Evolutionary conservation across 495 filamentous ascomycete genomes (phyloP).

Genomic region (Podospora bellae-mahoneyi): DNA sequence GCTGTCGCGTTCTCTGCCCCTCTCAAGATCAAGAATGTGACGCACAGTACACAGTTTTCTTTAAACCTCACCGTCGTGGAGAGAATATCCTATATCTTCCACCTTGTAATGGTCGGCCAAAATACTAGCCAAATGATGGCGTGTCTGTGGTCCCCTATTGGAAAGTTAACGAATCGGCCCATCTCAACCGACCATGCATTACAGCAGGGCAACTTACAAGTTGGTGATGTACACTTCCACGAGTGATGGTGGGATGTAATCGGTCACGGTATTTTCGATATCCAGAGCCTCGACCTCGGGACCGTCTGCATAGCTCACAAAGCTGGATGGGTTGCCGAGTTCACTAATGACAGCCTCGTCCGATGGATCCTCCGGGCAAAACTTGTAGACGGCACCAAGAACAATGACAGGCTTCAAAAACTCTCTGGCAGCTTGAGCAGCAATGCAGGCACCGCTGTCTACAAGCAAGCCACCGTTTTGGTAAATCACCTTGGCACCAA

Average conservation of each 20-base stretch:
- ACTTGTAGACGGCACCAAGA: constrained; percentile 81
- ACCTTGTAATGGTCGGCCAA: constrained; percentile 80
- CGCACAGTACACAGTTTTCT: background rate
- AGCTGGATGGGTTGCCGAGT: constrained; percentile 71
- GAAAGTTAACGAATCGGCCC: constrained; percentile 28
- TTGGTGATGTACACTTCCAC: constrained; percentile 92
- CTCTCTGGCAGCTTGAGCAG: constrained; percentile 76
- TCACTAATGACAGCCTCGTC: constrained; percentile 74
- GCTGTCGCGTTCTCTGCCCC: constrained; percentile 17
- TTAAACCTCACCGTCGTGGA: constrained; percentile 30
- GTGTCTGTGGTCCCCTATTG: constrained; percentile 72
- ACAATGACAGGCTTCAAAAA: constrained; percentile 80
- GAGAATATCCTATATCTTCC: constrained; percentile 69
- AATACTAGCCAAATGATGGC: constrained; percentile 75
- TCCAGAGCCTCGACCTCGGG: constrained; percentile 70
- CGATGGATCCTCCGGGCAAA: constrained; percentile 82
- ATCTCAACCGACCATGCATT: background rate
- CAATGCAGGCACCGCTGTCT: constrained; percentile 70
- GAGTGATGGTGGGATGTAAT: constrained; percentile 77
- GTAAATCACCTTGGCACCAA: constrained; percentile 79
- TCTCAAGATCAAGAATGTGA: constrained; percentile 11
- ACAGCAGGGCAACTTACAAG: constrained; percentile 57
- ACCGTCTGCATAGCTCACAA: constrained; percentile 70
- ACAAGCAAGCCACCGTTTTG: constrained; percentile 82
- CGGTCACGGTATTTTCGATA: constrained; percentile 74